Evolutionary conservation across 768 basidiomycete genomes (phyloP), one percentile per base, ranked within the genome.

Genomic region (Leucocoprinus sp.): DNA sequence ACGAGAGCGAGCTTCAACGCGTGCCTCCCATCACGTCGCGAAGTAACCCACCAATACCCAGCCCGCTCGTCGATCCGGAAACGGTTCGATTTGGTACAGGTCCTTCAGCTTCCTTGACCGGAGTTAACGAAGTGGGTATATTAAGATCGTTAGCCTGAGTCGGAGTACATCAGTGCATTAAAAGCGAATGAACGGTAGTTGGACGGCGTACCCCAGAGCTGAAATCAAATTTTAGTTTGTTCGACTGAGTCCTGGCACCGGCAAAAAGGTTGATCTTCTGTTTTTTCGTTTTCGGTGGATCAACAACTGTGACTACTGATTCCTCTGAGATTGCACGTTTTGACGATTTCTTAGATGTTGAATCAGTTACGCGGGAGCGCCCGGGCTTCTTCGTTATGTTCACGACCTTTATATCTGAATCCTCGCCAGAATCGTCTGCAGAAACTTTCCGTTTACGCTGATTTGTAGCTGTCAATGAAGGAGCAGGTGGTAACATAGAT

Each of bases 111-210:
- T 74, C 71, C 50, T 80, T 82, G 43, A 87, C 69, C 9, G 84
- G 84, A 2, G 82, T 84, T 17, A 87, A 63, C 26, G 66, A 64
- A 0, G 75, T 80, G 8, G 84, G 84, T 54, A 87, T 87, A 43
- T 76, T 69, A 36, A 85, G 55, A 0, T 66, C 73, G 29, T 65
- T 17, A 55, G 66, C 35, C 42, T 31, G 7, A 54, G 64, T 49
- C 65, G 15, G 17, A 17, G 18, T 3, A 37, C 5, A 26, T 41
- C 26, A 41, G 24, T 27, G 2, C 3, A 2, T n/a, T 28, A 12
- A 3, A 24, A 4, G 12, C 39, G 5, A 1, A 28, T 34, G 24
- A 4, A 34, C 18, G 12, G 23, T 45, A 36, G 42, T 35, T 50
- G 26, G 15, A 12, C 19, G 35, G 54, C 54, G 35, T 49, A 72